Percentiles rank a stretch among this genome's conserved stretches.
These are phyloP conservation scores for Acorus calamus DNA, from an alignment of 106 monocot genomes.

Conservation along the genomic window DNA sequence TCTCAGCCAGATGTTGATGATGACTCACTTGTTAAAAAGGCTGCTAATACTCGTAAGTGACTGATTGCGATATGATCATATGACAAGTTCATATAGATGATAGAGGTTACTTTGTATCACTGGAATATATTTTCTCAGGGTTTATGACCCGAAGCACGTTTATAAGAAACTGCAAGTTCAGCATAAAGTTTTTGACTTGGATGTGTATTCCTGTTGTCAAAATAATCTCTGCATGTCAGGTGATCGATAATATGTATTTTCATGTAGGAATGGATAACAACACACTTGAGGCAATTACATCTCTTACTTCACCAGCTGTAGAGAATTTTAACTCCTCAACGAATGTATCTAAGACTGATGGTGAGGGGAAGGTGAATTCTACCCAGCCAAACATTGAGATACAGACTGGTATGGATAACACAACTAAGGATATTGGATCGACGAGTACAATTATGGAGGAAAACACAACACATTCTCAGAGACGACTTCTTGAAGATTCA, in stretches of 20 bases:
- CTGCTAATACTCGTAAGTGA: conserved; percentile 42
- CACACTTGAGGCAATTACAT: conserved; percentile 10
- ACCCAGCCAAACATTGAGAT: conserved; percentile 17
- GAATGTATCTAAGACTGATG: conserved; percentile 31
- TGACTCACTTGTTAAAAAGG: conserved; percentile 34
- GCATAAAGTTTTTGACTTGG: too few relatives aligned
- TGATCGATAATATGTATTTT: neutral
- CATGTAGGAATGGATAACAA: conserved; percentile 22
- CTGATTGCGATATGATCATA: too few relatives aligned
- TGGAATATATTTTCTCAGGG: too few relatives aligned
- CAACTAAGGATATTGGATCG: conserved; percentile 11
- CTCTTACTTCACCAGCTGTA: conserved; percentile 10
- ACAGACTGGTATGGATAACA: conserved; percentile 12
- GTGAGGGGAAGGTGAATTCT: conserved; percentile 16
- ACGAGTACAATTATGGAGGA: conserved; percentile 16
- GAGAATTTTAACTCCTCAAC: conserved; percentile 3
- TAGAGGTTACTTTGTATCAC: too few relatives aligned
- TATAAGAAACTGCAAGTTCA: too few relatives aligned
- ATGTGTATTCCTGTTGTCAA: too few relatives aligned
- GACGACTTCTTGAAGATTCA: conserved; percentile 71
- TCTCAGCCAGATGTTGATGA: conserved; percentile 96
- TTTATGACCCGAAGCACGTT: too few relatives aligned
- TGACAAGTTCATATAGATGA: too few relatives aligned
- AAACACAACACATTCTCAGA: conserved; percentile 42
- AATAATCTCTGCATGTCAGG: too few relatives aligned